Conservation (phyloP, 73 alveolate species). For the Tetrahymena thermophila region DNA sequence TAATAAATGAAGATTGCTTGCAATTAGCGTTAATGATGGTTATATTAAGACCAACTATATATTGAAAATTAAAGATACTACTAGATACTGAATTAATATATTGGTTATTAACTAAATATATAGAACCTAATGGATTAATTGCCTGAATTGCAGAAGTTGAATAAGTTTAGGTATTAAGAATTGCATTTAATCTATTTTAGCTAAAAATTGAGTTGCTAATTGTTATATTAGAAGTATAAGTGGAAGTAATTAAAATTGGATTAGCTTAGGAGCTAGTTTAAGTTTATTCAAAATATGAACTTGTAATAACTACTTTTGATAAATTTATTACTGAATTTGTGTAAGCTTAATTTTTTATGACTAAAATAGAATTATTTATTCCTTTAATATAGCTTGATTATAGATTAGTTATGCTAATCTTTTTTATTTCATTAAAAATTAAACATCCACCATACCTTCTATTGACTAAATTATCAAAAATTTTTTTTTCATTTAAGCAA, state of each 20-base stretch:
- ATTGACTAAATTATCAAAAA: background rate
- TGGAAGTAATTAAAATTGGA: background rate
- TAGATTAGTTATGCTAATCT: no score
- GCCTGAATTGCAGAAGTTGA: background rate
- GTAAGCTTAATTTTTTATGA: no score
- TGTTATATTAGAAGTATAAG: background rate
- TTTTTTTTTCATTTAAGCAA: background rate
- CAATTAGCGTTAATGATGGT: background rate
- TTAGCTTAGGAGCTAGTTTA: background rate
- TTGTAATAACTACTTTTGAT: no score
- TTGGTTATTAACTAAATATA: background rate
- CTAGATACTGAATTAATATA: background rate
- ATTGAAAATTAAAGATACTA: background rate
- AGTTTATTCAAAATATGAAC: background rate
- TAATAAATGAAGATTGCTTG: background rate
- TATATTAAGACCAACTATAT: background rate
- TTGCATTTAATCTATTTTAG: background rate
- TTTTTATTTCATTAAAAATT: background rate
- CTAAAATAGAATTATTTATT: background rate
- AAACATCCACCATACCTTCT: background rate
- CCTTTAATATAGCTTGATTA: background rate
- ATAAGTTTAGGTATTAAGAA: background rate
- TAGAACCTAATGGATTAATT: background rate
- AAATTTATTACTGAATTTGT: background rate
- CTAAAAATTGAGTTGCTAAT: background rate